Base-by-base conservation (phyloP, 176 grass and related monocot species). In the Poa pratensis region DNA sequence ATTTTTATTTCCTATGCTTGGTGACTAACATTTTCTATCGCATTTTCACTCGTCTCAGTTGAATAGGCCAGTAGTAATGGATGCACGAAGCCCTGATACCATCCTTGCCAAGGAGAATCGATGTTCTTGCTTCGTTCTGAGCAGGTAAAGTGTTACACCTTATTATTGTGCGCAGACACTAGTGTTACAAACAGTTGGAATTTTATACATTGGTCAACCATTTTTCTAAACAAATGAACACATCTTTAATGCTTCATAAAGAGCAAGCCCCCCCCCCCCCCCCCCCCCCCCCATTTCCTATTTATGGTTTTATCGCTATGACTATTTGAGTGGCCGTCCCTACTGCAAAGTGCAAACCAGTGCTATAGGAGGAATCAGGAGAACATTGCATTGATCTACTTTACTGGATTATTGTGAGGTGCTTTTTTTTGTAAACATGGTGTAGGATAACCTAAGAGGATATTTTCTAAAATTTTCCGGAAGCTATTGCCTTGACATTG, bases 71-170 rank as follows among this genome's bases (percentile, higher is more conserved):
- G 91, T 84, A 92, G 94, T 77, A 94, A 94, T 91, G 94, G 94
- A 46, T 99, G 97, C 88, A 99, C 94, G 84, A 94, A 94, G 94
- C 69, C 94, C 86, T 4, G 82, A 96, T 82, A 96, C 94, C 9
- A 94, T 96, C 39, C 96, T 99, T 81, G 94, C 90, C 10, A 99
- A 92, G 86, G 91, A 96, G 82, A 99, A 96, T 57, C 77, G 88
- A 32, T 99, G 53, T 96, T 99, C 74, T 98, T 98, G 84, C 90
- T 98, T 27, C 84, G 84, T 1, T 96, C 86, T 68, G 90, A 96
- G 37, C 90, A 99, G 92, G 97, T 96, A 84, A 80, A 66, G 2
- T 65, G 2, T 26, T 65, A 17, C 17, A 18, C 14, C 35, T 1
- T 63, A 62, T 83, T 30, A 20, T 28, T 54, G n/a, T 26, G 8